phyloP scores from a whole-genome alignment of 495 filamentous ascomycete genomes.

The Penicillium diatomitis region DNA sequence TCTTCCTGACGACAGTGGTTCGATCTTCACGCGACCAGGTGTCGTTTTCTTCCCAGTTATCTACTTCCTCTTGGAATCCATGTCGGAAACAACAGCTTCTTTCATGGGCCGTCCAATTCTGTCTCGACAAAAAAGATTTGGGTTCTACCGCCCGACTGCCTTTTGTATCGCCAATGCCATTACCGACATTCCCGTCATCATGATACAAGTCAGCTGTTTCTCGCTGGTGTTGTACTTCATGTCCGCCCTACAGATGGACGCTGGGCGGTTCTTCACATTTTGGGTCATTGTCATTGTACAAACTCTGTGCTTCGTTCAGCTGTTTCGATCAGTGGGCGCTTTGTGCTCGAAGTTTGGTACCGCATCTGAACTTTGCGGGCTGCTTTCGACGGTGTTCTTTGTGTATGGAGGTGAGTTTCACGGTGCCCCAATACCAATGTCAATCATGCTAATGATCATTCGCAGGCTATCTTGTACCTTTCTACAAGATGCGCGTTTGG shows the following conservation, averaged over 20 bases:
- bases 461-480: constrained; percentile 79
- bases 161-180: constrained; percentile 73
- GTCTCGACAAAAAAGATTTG: constrained; percentile 42
- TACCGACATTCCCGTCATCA: constrained; percentile 62
- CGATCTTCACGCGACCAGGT: constrained; percentile 33
- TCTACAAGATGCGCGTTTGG: constrained; percentile 65
- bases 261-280: constrained; percentile 72
- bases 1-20: constrained; percentile 25
- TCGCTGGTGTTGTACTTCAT: constrained; percentile 75
- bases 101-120: constrained; percentile 37
- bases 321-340: constrained; percentile 69
- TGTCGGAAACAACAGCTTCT: constrained; percentile 30
- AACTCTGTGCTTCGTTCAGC: constrained; percentile 65
- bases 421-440: too few species aligned
- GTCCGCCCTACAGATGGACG: constrained; percentile 53
- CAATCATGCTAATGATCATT: constrained; percentile 6
- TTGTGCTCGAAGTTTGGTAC: constrained; percentile 76
- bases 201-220: constrained; percentile 60
- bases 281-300: constrained; percentile 58
- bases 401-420: constrained; percentile 58
- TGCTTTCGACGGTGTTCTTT: constrained; percentile 71
- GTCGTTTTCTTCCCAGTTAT: constrained; percentile 31
- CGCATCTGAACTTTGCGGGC: constrained; percentile 68
- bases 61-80: constrained; percentile 29
- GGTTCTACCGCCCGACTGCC: constrained; percentile 70